phyloP scores from a whole-genome alignment of 768 basidiomycete genomes.

The Calocybe indica region DNA sequence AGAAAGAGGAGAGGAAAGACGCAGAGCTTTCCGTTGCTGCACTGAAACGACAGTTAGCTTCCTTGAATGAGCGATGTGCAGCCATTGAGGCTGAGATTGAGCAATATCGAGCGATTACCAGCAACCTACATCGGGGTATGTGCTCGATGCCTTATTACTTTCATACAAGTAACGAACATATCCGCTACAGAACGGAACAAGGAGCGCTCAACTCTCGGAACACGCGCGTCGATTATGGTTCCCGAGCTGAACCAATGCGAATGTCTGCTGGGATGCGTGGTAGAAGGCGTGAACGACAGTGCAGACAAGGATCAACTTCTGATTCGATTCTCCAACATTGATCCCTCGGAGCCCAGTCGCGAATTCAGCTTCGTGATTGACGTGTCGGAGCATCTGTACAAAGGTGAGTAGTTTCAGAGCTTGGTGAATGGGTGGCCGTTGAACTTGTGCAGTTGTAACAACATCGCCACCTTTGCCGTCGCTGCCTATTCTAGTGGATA shows the following conservation, averaged over 20 bases:
- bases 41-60: conserved; percentile 60
- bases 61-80: conserved; percentile 52
- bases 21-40: conserved; percentile 54
- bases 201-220: conserved; percentile 51
- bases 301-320: conserved; percentile 59
- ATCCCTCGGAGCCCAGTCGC: conserved; percentile 46
- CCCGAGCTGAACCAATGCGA: conserved; percentile 57
- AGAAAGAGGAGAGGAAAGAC: conserved; percentile 70
- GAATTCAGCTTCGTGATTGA: conserved; percentile 80
- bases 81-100: conserved; percentile 67
- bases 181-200: conserved; percentile 52
- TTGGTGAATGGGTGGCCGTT: background rate
- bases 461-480: conserved; percentile 65
- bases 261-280: conserved; percentile 48
- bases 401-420: conserved; percentile 37
- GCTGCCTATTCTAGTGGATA: conserved; percentile 61
- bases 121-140: conserved; percentile 59
- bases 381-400: conserved; percentile 52
- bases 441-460: conserved; percentile 59
- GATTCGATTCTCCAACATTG: conserved; percentile 65
- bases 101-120: conserved; percentile 57
- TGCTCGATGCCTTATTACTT: background rate
- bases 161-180: background rate
- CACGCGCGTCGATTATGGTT: conserved; percentile 43
- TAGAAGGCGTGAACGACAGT: conserved; percentile 58